Percentiles rank a stretch among this genome's conserved stretches.
phyloP scores from a whole-genome alignment of 805 yeast species.

The Wickerhamomyces xylosicus region DNA sequence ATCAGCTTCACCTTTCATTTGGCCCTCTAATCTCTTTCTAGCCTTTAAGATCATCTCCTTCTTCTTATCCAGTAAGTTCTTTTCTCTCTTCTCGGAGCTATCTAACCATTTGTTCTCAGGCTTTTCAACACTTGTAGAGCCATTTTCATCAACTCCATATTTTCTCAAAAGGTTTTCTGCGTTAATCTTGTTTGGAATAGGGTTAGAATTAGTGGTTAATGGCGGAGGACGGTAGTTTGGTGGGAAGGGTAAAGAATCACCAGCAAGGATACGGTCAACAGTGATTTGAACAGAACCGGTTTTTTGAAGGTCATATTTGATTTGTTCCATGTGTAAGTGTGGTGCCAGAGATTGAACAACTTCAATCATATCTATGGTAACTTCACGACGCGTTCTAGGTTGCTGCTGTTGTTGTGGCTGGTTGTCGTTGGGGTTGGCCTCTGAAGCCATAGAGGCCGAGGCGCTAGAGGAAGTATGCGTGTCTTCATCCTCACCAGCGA shows the following conservation, averaged over 20 bases:
- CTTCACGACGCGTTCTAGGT: conserved; percentile 29
- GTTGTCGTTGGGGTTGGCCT: conserved; percentile 4
- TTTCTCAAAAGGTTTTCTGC: conserved; percentile 28
- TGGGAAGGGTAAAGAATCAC: conserved; percentile 50
- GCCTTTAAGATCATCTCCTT: conserved; percentile 53
- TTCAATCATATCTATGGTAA: conserved; percentile 69
- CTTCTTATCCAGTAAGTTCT: conserved; percentile 35
- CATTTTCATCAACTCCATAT: conserved; percentile 27
- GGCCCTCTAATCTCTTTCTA: conserved; percentile 41
- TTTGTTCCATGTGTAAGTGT: conserved; percentile 53
- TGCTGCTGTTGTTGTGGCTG: conserved; percentile 5
- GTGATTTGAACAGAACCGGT: conserved; percentile 80
- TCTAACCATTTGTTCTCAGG: conserved; percentile 27
- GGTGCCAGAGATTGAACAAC: conserved; percentile 83
- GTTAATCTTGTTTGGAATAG: conserved; percentile 13
- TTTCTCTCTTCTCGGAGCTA: conserved; percentile 32
- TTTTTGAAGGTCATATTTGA: conserved; percentile 59
- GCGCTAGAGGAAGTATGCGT: background rate
- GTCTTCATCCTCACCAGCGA: conserved; percentile 38
- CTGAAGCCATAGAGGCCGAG: background rate
- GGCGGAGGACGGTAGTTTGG: conserved; percentile 20
- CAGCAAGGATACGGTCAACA: conserved; percentile 57
- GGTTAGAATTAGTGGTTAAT: conserved; percentile 10
- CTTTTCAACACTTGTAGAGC: conserved; percentile 1
- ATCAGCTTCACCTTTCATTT: conserved; percentile 18